Base-by-base conservation (phyloP, 2,329 filamentous ascomycete genomes). In the Trichophyton verrucosum region DNA sequence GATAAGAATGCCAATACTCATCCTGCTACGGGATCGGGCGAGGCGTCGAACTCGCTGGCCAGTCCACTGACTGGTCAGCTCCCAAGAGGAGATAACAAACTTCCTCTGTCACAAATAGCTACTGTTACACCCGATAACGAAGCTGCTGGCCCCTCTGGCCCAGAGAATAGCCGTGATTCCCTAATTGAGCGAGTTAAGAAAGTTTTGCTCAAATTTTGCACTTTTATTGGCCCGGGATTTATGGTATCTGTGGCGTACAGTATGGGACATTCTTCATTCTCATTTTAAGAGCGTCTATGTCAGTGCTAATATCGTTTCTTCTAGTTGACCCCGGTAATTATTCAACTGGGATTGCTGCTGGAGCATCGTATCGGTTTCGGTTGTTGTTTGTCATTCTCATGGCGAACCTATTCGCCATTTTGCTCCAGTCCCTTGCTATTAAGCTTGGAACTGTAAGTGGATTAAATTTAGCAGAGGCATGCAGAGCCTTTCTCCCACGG, bases 391-490 rank as follows among this genome's bases (percentile, higher is more conserved):
- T 79, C 22, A 75, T 79, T 36, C 67, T 79, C 7, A 65, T 79
- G 61, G 78, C 77, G 13, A 79, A 79, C 58, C 63, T 79, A 4
- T 77, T 79, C 65, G 77, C 77, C 3, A 76, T 79, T 51, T 74
- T 78, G 61, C 64, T 79, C 51, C 75, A 79, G 65, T 77, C 72
- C 7, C 69, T 80, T 22, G 78, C 77, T 56, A 75, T 79, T 71
- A 87, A 87, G 70, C 78, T 88, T 4, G 86, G 86, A 36, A 86
- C 83, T 13, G 84, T 88, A 64, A 87, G 82, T 1, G 86, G 86
- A 1, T 73, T 87, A 58, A 85, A 87, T 66, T 76, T 88, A 13
- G 83, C 86, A 0, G 80, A 86, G 64, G 83, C 84, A 8, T 87
- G 84, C 66, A 80, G 85, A 38, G 82, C 79, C 7, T 84, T 85